These are phyloP conservation scores for Penicillium ucsense DNA, from an alignment of 495 filamentous ascomycete species.

Conservation along the genomic window DNA sequence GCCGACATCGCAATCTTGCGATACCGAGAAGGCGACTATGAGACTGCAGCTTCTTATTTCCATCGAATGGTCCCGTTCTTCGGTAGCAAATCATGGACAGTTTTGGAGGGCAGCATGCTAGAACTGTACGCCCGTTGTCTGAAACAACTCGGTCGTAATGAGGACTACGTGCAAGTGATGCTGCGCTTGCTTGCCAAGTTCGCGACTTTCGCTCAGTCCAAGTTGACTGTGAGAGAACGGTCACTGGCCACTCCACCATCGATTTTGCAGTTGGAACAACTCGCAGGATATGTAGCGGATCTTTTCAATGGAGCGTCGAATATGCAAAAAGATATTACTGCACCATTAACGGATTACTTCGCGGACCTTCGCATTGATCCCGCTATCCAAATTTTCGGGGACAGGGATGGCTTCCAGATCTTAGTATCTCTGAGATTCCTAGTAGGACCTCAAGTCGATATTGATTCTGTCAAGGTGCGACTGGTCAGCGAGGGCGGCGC, in stretches of 20 bases:
- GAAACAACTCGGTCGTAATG: slow-evolving; percentile 60
- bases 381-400: slow-evolving; percentile 56
- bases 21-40: slow-evolving; percentile 61
- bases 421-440: slow-evolving; percentile 61
- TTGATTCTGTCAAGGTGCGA: slow-evolving; percentile 57
- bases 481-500: slow-evolving; percentile 35
- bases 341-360: slow-evolving; percentile 67
- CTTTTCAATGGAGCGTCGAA: slow-evolving; percentile 52
- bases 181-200: slow-evolving; percentile 69
- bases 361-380: slow-evolving; percentile 58
- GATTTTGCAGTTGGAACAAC: slow-evolving; percentile 42
- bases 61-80: slow-evolving; percentile 75
- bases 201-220: slow-evolving; percentile 32
- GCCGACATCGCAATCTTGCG: slow-evolving; percentile 81
- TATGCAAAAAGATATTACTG: slow-evolving; percentile 53
- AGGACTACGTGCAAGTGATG: slow-evolving; percentile 71
- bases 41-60: slow-evolving; percentile 68
- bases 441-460: slow-evolving; percentile 56
- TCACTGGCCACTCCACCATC: slow-evolving; percentile 21
- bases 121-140: slow-evolving; percentile 80
- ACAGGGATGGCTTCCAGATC: slow-evolving; percentile 71
- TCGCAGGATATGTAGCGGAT: slow-evolving; percentile 55
- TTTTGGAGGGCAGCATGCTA: slow-evolving; percentile 72
- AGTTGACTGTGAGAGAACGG: slow-evolving; percentile 25
- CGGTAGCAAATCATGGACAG: slow-evolving; percentile 66